Evolutionary conservation across 805 yeast species (phyloP).

Genomic region (Candida succiphila): DNA sequence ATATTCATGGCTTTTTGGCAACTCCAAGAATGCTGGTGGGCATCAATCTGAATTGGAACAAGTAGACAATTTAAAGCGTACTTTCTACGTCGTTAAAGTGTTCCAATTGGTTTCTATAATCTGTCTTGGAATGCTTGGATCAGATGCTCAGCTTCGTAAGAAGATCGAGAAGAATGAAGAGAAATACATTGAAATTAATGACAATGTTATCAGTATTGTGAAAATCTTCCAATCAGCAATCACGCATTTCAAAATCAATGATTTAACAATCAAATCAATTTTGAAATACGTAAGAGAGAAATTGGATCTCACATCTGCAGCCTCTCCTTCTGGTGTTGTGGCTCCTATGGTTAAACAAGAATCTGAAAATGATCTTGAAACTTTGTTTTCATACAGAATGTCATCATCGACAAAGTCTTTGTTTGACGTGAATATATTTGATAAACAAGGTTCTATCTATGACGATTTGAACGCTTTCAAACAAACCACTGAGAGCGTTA

Average conservation of each 20-base stretch:
- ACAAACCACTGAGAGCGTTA: no score
- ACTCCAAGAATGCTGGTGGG: not conserved
- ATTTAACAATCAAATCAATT: not conserved
- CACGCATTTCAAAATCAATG: not conserved
- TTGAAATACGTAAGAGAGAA: conserved; percentile 1
- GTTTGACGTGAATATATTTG: conserved; percentile 1
- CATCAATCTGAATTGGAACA: not conserved
- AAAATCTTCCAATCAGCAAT: not conserved
- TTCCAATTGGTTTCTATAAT: conserved; percentile 1
- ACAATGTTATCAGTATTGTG: not conserved
- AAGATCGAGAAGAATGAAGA: not conserved
- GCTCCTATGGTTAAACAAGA: not conserved
- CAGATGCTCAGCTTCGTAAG: not conserved
- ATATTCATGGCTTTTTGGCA: conserved; percentile 6
- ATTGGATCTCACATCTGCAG: not conserved
- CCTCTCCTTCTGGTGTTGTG: not conserved
- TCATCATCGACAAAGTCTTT: not conserved
- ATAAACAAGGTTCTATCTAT: conserved; percentile 1
- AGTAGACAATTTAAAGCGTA: not conserved
- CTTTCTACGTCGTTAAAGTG: not conserved
- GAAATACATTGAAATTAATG: not conserved
- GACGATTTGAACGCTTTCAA: not conserved
- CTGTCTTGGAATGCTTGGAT: conserved; percentile 1
- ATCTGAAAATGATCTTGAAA: conserved; percentile 1
- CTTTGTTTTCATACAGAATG: conserved; percentile 2